phyloP scores from a whole-genome alignment of 2,329 filamentous ascomycete genomes.

The Verticillium klebahnii region DNA sequence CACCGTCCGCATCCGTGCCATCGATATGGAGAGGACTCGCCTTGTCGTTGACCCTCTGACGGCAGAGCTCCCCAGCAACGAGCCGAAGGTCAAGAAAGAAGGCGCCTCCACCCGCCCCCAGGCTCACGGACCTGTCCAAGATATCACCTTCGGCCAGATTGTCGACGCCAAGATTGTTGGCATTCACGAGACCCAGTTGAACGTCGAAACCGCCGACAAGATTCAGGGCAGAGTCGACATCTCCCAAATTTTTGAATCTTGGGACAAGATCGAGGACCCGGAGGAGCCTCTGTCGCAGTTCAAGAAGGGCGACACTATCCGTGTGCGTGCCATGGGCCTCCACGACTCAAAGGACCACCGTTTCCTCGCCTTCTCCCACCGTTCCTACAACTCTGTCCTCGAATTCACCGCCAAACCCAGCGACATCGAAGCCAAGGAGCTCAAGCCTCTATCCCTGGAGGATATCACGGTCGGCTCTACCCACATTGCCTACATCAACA shows the following conservation, averaged over 20 bases:
- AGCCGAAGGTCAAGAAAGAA: slow-evolving; percentile 51
- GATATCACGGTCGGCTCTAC: slow-evolving; percentile 67
- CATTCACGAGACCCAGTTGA: slow-evolving; percentile 86
- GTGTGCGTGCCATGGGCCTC: slow-evolving; percentile 75
- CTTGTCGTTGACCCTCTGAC: slow-evolving; percentile 52
- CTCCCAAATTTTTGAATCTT: slow-evolving; percentile 83
- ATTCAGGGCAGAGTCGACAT: slow-evolving; percentile 90
- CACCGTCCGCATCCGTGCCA: slow-evolving; percentile 63
- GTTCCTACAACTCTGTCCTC: slow-evolving; percentile 74
- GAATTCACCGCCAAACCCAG: slow-evolving; percentile 81
- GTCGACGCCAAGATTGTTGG: slow-evolving; percentile 77
- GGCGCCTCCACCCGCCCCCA: slow-evolving; percentile 45
- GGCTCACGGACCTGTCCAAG: slow-evolving; percentile 42
- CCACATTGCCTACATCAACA: slow-evolving; percentile 86
- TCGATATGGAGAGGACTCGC: slow-evolving; percentile 65
- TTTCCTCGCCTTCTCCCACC: slow-evolving; percentile 87
- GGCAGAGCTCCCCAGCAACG: slow-evolving; percentile 32
- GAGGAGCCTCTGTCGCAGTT: slow-evolving; percentile 78
- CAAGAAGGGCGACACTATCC: slow-evolving; percentile 63
- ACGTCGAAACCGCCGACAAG: slow-evolving; percentile 82
- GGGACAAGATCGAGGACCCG: slow-evolving; percentile 78
- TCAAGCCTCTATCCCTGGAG: slow-evolving; percentile 60
- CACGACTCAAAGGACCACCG: slow-evolving; percentile 88
- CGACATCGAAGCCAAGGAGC: slow-evolving; percentile 44
- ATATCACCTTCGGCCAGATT: slow-evolving; percentile 68